phyloP scores from a whole-genome alignment of 345 rosid species.

The Gossypium thurberi region DNA sequence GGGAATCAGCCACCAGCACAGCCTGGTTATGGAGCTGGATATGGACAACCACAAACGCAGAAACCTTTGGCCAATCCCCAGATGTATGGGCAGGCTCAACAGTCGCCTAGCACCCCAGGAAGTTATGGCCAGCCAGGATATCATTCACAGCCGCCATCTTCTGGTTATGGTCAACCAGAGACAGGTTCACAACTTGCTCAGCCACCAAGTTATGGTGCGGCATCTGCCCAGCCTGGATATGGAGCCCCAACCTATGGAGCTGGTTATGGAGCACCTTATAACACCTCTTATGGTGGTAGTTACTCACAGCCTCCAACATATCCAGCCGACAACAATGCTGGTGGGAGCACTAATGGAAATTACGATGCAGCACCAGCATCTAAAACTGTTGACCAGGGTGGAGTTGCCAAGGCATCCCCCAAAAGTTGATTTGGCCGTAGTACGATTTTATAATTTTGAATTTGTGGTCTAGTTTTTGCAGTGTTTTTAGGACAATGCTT shows the following conservation, averaged over 20 bases:
- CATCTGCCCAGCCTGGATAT: slow-evolving; percentile 6
- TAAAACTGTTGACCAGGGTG: slow-evolving; percentile 53
- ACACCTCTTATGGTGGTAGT: slow-evolving; percentile 42
- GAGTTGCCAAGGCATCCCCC: slow-evolving; percentile 67
- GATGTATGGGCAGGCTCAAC: slow-evolving; percentile 75
- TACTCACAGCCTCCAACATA: slow-evolving; percentile 46
- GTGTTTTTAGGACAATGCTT: neutral
- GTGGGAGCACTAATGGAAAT: slow-evolving; percentile 17
- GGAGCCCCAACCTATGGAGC: slow-evolving; percentile 4
- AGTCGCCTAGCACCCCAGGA: slow-evolving; percentile 67
- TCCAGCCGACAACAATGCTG: slow-evolving; percentile 46
- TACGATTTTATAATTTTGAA: neutral
- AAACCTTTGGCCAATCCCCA: slow-evolving; percentile 54
- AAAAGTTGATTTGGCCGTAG: slow-evolving; percentile 24
- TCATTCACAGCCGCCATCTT: slow-evolving; percentile 51
- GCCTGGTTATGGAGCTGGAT: slow-evolving; percentile 66
- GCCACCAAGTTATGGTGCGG: slow-evolving; percentile 1
- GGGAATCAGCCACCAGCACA: slow-evolving; percentile 54
- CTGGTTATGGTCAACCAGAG: slow-evolving; percentile 44
- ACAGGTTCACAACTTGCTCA: slow-evolving; percentile 40
- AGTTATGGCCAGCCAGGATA: slow-evolving; percentile 75
- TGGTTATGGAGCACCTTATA: slow-evolving; percentile 49
- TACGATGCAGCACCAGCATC: slow-evolving; percentile 39
- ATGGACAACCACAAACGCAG: slow-evolving; percentile 66
- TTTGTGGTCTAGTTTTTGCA: neutral